Conservation (phyloP, 2,329 filamentous ascomycete genomes). For the Thermothelomyces thermophilus region DNA sequence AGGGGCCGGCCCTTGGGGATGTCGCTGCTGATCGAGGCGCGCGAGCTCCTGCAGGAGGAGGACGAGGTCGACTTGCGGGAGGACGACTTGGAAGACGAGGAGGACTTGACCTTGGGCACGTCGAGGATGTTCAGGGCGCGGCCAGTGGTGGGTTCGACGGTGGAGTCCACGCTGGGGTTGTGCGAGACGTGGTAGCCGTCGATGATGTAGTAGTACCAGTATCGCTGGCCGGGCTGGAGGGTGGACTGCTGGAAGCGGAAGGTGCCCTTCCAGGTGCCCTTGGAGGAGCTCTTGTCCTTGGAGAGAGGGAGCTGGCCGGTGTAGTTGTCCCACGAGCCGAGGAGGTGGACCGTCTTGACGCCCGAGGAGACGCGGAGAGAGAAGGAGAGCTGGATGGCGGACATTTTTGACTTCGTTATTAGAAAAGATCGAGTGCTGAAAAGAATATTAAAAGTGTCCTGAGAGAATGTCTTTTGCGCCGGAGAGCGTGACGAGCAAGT, state of each 20-base stretch:
- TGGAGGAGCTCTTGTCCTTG: slow-evolving; percentile 75
- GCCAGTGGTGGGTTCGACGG: slow-evolving; percentile 91
- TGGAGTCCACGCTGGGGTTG: slow-evolving; percentile 84
- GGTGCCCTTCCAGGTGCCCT: slow-evolving; percentile 92
- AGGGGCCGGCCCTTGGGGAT: slow-evolving; percentile 84
- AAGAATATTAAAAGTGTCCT: slow-evolving; percentile 28
- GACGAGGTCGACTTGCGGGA: slow-evolving; percentile 38
- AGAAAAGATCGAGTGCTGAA: slow-evolving; percentile 23
- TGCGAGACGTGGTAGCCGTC: slow-evolving; percentile 98
- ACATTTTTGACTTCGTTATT: slow-evolving; percentile 55
- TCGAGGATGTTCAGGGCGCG: slow-evolving; percentile 97
- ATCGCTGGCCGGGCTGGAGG: slow-evolving; percentile 80
- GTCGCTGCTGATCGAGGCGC: slow-evolving; percentile 49
- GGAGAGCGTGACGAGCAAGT: slow-evolving; percentile 45
- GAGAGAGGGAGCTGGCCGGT: slow-evolving; percentile 87
- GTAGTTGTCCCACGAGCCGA: slow-evolving; percentile 99
- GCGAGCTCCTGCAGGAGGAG: slow-evolving; percentile 33
- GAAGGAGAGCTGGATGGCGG: slow-evolving; percentile 90
- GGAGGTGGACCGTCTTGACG: slow-evolving; percentile 94
- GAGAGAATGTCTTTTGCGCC: slow-evolving; percentile 33
- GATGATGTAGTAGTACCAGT: slow-evolving; percentile 99
- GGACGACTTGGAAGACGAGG: slow-evolving; percentile 39
- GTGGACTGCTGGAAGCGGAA: slow-evolving; percentile 90
- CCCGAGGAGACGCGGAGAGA: slow-evolving; percentile 90
- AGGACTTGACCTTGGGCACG: slow-evolving; percentile 58